Base-by-base conservation (phyloP, 1,139 yeast species). In the Yamadazyma conglobata region DNA sequence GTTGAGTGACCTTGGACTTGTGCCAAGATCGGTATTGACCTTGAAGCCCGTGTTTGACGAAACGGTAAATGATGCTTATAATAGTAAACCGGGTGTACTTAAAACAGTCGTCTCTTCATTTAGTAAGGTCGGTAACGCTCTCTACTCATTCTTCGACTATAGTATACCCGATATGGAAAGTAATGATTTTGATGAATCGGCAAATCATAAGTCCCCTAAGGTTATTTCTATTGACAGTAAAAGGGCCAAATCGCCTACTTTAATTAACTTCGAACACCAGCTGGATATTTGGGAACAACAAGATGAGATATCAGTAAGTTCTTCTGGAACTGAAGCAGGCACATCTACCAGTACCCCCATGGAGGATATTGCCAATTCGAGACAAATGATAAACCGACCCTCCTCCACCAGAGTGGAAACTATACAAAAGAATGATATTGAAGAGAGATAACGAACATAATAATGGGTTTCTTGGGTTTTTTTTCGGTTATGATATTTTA, bases 1-100 rank as follows among this genome's bases (percentile, higher is more conserved):
- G 4, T 58, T 83, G 25, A 48, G 45, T 15, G 66, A 60, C 4
- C 58, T 83, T 29, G 74, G 68, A 6, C 58, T 83, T 34, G 58
- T 69, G 10, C 91, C 93, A 2, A 62, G 89, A 31, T 77, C 87
- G 10, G 84, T 80, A 0, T 54, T 83, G 27, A 74, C 79, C 22
- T 59, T 83, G 38, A 78, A 79, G 45, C 85, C 86, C 24, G 51
- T 61, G 7, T 67, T 55, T 38, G 58, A 52, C 26, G 63, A 58
- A 10, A 35, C 23, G 6, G 52, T 39, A 4, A 31, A 48, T 6
- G 36, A 32, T n/a, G 35, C 47, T 2, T 41, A 45, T 26, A 48
- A 53, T 1, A 31, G 45, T 11, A 37, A 34, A 7, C 32, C 28
- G 2, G 50, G 58, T 4, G 16, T 52, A 5, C 19, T 56, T 5